Evolutionary conservation across 306 rosid genomes (phyloP).

Genomic region (Myrica gale): DNA sequence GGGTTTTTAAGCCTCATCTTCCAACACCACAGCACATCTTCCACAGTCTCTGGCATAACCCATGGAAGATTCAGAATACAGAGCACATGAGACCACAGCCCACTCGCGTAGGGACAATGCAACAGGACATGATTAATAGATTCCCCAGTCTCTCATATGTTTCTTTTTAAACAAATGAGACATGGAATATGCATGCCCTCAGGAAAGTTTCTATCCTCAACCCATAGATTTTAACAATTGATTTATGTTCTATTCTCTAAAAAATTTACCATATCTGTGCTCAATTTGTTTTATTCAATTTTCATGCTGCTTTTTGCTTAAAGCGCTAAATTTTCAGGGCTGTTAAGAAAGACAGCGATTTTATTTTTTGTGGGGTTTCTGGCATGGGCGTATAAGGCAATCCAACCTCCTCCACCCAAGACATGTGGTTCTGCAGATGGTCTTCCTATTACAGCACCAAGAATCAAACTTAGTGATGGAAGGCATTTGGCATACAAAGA

Average conservation of each 20-base stretch:
- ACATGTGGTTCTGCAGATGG: constrained; percentile 77
- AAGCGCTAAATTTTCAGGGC: constrained; percentile 47
- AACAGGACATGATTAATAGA: no score
- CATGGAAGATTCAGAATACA: no score
- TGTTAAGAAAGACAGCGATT: constrained; percentile 46
- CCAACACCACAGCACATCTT: no score
- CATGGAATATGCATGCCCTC: not conserved
- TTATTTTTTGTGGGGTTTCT: constrained; percentile 58
- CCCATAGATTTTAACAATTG: not conserved
- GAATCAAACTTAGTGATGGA: constrained; percentile 81
- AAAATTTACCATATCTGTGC: not conserved
- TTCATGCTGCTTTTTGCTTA: not conserved
- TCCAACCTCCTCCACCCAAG: constrained; percentile 70
- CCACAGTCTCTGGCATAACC: no score
- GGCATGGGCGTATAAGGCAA: constrained; percentile 76
- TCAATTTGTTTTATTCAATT: not conserved
- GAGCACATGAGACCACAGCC: no score
- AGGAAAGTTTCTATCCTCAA: not conserved
- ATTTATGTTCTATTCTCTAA: not conserved
- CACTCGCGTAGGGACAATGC: no score
- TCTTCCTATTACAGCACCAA: constrained; percentile 64
- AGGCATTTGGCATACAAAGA: constrained; percentile 85
- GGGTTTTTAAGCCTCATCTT: no score
- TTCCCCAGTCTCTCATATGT: no score
- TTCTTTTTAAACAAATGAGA: not conserved